These are phyloP conservation scores for Choanephora cucurbitarum DNA, from an alignment of 371 early-diverging fungal genomes.

Conservation along the genomic window DNA sequence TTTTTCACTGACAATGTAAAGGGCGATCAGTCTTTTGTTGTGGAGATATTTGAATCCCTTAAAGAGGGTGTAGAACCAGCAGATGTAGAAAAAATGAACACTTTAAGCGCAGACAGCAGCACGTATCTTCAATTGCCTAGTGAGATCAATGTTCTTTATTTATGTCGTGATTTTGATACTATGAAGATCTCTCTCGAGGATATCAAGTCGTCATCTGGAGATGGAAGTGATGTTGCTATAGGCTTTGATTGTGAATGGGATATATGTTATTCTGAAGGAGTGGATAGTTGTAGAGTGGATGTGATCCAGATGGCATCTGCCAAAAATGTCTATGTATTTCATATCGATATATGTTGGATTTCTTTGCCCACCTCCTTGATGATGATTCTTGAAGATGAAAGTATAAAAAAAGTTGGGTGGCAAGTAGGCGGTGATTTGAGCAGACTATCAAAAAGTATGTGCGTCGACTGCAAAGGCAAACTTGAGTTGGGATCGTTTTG, in stretches of 20 bases:
- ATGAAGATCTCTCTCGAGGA: not conserved
- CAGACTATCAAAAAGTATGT: too few relatives aligned
- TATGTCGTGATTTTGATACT: not conserved
- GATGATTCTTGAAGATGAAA: not conserved
- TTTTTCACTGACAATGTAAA: slow-evolving; percentile 6
- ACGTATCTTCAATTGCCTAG: not conserved
- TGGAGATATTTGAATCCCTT: not conserved
- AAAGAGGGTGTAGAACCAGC: not conserved
- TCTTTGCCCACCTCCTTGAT: not conserved
- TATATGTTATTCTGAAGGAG: not conserved
- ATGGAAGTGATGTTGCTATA: not conserved
- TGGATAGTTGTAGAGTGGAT: not conserved
- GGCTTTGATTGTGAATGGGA: slow-evolving; percentile 1
- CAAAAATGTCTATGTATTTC: not conserved
- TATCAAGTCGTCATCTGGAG: not conserved
- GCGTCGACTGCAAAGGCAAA: not conserved
- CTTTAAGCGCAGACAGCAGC: not conserved
- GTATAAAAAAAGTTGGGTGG: not conserved
- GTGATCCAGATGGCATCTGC: not conserved
- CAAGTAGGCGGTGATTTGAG: not conserved
- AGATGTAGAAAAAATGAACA: too few relatives aligned
- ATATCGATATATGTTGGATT: not conserved
- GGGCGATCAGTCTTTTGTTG: not conserved
- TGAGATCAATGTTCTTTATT: not conserved
- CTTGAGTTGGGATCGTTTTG: not conserved